Percentiles rank a stretch among this genome's conserved stretches.
These are phyloP conservation scores for Globisporangium ultimum DNA, from an alignment of 352 stramenopile genomes.

Conservation along the genomic window DNA sequence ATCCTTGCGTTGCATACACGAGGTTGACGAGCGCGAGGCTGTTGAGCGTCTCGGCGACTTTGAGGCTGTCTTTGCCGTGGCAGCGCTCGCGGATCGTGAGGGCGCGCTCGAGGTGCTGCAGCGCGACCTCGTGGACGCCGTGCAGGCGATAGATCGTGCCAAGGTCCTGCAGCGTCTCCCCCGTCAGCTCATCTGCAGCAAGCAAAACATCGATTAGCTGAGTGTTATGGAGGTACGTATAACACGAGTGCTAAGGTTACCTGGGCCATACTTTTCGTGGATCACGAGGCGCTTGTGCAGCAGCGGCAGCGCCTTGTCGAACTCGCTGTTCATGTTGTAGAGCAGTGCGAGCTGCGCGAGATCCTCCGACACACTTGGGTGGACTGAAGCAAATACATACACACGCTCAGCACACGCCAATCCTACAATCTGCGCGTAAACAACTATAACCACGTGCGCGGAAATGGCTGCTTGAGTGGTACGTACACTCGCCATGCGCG, in stretches of 20 bases:
- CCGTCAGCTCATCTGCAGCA: constrained; percentile 42
- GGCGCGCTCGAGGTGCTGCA: constrained; percentile 60
- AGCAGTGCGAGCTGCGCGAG: constrained; percentile 64
- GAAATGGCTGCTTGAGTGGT: no score
- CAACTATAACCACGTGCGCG: background rate
- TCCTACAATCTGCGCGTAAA: background rate
- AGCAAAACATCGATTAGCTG: background rate
- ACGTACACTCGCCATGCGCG: constrained; percentile 51
- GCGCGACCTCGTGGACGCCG: constrained; percentile 38
- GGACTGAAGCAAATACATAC: constrained; percentile 25
- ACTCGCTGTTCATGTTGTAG: constrained; percentile 64
- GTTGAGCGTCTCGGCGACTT: constrained; percentile 79
- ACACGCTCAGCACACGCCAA: background rate
- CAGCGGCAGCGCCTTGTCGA: constrained; percentile 62
- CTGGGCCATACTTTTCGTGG: constrained; percentile 73
- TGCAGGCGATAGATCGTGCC: constrained; percentile 71
- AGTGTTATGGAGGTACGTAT: no score
- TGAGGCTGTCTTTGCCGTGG: constrained; percentile 53
- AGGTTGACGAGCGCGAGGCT: constrained; percentile 60
- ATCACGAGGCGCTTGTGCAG: constrained; percentile 79
- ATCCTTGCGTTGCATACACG: constrained; percentile 19
- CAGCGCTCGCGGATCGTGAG: constrained; percentile 38
- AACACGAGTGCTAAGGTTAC: constrained; percentile 14
- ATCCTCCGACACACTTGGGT: constrained; percentile 50
- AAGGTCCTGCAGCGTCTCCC: constrained; percentile 59